These are phyloP conservation scores for Astrocystis sublimbata DNA, from an alignment of 495 filamentous ascomycete species.

Conservation along the genomic window DNA sequence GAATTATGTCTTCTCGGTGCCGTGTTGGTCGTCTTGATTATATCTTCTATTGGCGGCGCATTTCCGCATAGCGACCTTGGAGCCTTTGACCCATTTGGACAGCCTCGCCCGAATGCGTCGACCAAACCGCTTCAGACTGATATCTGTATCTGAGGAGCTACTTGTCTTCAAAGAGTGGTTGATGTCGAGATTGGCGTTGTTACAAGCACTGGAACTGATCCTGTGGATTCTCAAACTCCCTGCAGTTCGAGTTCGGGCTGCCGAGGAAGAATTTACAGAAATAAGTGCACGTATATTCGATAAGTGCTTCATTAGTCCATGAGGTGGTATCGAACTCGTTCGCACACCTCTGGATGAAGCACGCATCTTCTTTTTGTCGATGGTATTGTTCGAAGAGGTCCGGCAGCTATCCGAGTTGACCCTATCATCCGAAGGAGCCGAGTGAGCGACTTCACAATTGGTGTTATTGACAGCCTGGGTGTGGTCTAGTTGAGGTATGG, in stretches of 20 bases:
- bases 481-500: constrained; percentile 5
- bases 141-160: background rate
- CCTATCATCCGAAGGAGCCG: background rate
- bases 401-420: background rate
- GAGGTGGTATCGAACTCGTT: constrained; percentile 16
- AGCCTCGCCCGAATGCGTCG: constrained; percentile 27
- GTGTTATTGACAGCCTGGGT: background rate
- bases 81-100: constrained; percentile 29
- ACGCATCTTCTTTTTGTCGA: background rate
- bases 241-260: background rate
- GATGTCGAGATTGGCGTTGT: constrained; percentile 14
- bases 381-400: background rate
- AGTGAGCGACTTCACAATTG: background rate
- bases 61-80: constrained; percentile 29
- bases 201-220: background rate
- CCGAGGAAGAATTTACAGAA: constrained; percentile 6
- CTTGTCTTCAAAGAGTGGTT: background rate
- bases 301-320: constrained; percentile 25
- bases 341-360: background rate
- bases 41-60: constrained; percentile 25
- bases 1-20: constrained; percentile 4
- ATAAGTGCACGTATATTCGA: constrained; percentile 31
- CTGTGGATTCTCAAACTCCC: background rate
- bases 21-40: background rate
- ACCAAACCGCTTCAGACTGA: constrained; percentile 8